Conservation (phyloP, 2,329 filamentous ascomycete genomes). For the Claviceps arundinis region DNA sequence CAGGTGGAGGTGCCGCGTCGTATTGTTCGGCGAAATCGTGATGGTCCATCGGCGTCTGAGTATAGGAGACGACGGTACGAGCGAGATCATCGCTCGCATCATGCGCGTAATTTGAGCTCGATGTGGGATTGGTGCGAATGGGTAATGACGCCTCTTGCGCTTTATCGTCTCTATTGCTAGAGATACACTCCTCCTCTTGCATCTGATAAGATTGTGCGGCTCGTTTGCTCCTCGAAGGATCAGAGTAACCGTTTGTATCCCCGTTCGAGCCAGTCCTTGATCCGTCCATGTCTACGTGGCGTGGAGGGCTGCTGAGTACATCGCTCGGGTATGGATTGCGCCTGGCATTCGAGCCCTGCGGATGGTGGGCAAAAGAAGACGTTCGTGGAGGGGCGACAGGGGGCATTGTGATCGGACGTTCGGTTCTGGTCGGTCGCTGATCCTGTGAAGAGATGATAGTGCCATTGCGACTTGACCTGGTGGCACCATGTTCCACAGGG, state of each 20-base stretch:
- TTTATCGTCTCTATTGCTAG: slow-evolving; percentile 27
- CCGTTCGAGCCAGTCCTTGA: slow-evolving; percentile 21
- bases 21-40: slow-evolving; percentile 20
- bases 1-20: slow-evolving; percentile 31
- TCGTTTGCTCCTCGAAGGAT: slow-evolving; percentile 19
- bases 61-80: slow-evolving; percentile 48
- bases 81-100: slow-evolving; percentile 72
- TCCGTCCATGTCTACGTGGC: slow-evolving; percentile 24
- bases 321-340: slow-evolving; percentile 32
- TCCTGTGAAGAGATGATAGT: slow-evolving; percentile 30
- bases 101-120: slow-evolving; percentile 45
- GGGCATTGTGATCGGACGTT: slow-evolving; percentile 47
- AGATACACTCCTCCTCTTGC: slow-evolving; percentile 27
- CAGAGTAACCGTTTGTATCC: slow-evolving; percentile 16
- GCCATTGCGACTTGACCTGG: slow-evolving; percentile 33
- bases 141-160: slow-evolving; percentile 27
- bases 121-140: slow-evolving; percentile 28
- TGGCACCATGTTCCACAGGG: slow-evolving; percentile 23
- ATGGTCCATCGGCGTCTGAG: slow-evolving; percentile 19
- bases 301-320: slow-evolving; percentile 28
- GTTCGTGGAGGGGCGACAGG: slow-evolving; percentile 63
- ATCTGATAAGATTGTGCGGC: slow-evolving; percentile 12
- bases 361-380: slow-evolving; percentile 55
- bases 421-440: slow-evolving; percentile 30
- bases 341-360: slow-evolving; percentile 27